Conservation (phyloP, 2,329 filamentous ascomycete genomes). For the Ceratocystis eucalypticola region DNA sequence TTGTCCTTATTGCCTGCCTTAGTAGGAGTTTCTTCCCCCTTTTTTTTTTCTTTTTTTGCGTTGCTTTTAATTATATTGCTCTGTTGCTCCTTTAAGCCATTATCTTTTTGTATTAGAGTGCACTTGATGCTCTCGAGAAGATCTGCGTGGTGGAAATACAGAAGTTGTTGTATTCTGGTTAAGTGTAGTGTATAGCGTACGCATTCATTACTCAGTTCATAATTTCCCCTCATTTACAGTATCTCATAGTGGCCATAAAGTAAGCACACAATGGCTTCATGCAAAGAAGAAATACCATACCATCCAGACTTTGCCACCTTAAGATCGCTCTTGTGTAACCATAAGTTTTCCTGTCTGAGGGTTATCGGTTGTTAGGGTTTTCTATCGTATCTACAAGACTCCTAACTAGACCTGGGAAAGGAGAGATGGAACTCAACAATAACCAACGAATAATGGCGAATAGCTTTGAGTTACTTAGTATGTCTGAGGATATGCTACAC, state of each 20-base stretch:
- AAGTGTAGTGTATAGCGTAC: too few species aligned
- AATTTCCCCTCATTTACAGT: too few species aligned
- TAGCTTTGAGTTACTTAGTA: not conserved
- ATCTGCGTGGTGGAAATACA: too few species aligned
- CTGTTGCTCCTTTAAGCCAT: not conserved
- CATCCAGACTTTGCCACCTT: not conserved
- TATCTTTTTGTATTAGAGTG: not conserved
- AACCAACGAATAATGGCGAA: not conserved
- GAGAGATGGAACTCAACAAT: not conserved
- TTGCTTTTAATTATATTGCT: constrained; percentile 16
- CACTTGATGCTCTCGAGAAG: not conserved
- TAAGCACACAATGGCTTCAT: too few species aligned
- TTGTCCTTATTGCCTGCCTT: not conserved
- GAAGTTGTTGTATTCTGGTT: too few species aligned
- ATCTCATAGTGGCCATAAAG: too few species aligned
- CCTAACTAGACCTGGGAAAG: not conserved
- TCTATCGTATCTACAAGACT: not conserved
- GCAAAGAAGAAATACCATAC: too few species aligned
- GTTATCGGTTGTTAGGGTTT: not conserved
- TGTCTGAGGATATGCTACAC: not conserved
- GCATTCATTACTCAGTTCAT: too few species aligned
- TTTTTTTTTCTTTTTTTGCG: constrained; percentile 20
- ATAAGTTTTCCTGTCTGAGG: not conserved
- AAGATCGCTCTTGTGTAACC: not conserved
- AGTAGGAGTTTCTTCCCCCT: constrained; percentile 19